A percentile compares a stretch with the other conserved stretches of the same genome.
Evolutionary conservation across 495 filamentous ascomycete species (phyloP).

Genomic region (Penicillium maclennaniae): DNA sequence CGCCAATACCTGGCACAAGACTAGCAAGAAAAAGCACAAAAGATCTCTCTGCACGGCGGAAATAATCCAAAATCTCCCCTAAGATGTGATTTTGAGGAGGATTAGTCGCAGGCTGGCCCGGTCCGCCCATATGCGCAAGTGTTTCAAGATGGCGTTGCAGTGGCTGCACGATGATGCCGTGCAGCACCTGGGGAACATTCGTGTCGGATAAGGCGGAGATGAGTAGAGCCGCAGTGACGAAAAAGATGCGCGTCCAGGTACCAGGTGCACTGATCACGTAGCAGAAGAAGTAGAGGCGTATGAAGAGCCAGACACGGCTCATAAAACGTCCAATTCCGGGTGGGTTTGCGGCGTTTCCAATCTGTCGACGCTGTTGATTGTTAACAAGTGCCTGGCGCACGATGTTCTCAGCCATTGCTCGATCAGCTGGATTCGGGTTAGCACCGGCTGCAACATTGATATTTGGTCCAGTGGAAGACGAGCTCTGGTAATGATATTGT

Average conservation of each 20-base stretch:
- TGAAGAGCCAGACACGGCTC: slow-evolving; percentile 70
- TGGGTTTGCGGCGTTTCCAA: slow-evolving; percentile 38
- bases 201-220: slow-evolving; percentile 63
- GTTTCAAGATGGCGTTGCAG: slow-evolving; percentile 69
- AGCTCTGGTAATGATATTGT: too few relatives aligned
- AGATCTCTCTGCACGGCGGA: slow-evolving; percentile 67
- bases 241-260: slow-evolving; percentile 64
- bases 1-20: slow-evolving; percentile 78
- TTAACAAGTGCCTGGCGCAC: slow-evolving; percentile 35
- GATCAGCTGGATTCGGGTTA: slow-evolving; percentile 23
- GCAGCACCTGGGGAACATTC: slow-evolving; percentile 55
- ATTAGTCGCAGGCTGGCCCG: slow-evolving; percentile 9
- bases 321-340: slow-evolving; percentile 42
- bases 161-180: slow-evolving; percentile 55
- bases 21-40: slow-evolving; percentile 81
- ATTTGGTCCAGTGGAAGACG: background rate
- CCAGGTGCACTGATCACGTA: slow-evolving; percentile 75
- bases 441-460: slow-evolving; percentile 34
- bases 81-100: background rate
- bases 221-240: slow-evolving; percentile 56
- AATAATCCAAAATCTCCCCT: slow-evolving; percentile 35
- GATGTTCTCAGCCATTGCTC: slow-evolving; percentile 28
- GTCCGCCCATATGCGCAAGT: slow-evolving; percentile 53
- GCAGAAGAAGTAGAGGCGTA: slow-evolving; percentile 70
- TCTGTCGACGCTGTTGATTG: slow-evolving; percentile 30